These are phyloP conservation scores for Beauveria bassiana DNA, from an alignment of 2,329 filamentous ascomycete species.

Conservation along the genomic window DNA sequence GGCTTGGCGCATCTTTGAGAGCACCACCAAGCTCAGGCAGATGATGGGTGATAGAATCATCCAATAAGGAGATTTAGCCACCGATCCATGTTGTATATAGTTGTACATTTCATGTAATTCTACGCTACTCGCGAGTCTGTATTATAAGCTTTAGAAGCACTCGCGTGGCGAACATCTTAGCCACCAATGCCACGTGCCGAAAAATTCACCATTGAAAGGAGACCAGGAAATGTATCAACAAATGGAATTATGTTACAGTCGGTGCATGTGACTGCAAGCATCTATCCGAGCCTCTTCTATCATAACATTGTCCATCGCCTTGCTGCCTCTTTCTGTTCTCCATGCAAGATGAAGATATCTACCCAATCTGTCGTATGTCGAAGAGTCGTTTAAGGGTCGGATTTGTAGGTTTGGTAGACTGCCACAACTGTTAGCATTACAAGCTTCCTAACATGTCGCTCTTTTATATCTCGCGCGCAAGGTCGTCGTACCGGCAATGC, in stretches of 20 bases:
- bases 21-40: neutral
- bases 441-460: neutral
- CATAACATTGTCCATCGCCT: constrained; percentile 3
- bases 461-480: neutral
- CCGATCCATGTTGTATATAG: neutral
- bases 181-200: neutral
- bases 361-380: neutral
- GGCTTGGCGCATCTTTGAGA: constrained; percentile 4
- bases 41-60: neutral
- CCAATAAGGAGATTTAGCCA: neutral
- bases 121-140: constrained; percentile 13
- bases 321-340: neutral
- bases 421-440: constrained; percentile 16
- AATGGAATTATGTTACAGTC: constrained; percentile 14
- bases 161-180: neutral
- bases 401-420: constrained; percentile 43
- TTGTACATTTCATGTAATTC: constrained; percentile 4
- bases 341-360: neutral
- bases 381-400: constrained; percentile 24
- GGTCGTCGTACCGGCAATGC: constrained; percentile 45
- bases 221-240: neutral
- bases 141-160: neutral
- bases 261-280: constrained; percentile 8
- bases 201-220: neutral
- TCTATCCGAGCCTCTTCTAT: constrained; percentile 12